Base-by-base conservation (phyloP, 345 rosid species). In the Odontarrhena argentea region DNA sequence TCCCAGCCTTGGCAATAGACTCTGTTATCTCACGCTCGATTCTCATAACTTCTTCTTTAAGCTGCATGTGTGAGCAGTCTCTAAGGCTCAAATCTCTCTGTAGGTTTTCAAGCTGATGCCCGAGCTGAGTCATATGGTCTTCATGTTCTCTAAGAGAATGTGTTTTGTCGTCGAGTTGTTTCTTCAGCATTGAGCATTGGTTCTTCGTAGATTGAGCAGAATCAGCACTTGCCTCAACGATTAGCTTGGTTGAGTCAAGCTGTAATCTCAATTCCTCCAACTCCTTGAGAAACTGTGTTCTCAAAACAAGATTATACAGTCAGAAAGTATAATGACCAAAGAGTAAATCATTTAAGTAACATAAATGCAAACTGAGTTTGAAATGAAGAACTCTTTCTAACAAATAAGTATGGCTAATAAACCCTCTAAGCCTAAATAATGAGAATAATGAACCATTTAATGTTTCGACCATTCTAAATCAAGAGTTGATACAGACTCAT, bases 21-120 rank as follows among this genome's bases (percentile, higher is more conserved):
- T 83, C 83, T 83, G 76, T 84, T 3, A 87, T 87, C 74, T 86
- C 94, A 12, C 55, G 77, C 74, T 90, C 92, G 2, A 87, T 82
- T 79, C 85, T 88, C 70, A 13, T 55, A 63, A 90, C 86, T 67
- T 86, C 89, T n/a, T 82, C 96, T 55, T 76, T 84, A 61, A 93
- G 77, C 47, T 85, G 94, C 77, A 76, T 85, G 54, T 90, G 91
- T 32, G 97, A 88, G 37, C 55, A 74, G 58, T 88, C 96, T 80
- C 97, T 86, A 2, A 76, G 74, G 52, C 82, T 85, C 65, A 93
- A 70, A 74, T 82, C 92, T 76, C 82, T 90, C 63, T 81, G 96
- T 55, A 93, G 74, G 49, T 66, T 67, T 61, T 85, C 88, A 66
- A 90, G 69, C 61, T 82, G 87, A 69, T 82, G 79, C 10, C 79